phyloP scores from a whole-genome alignment of 2,329 filamentous ascomycete species.

The Trichothecium sympodiale region DNA sequence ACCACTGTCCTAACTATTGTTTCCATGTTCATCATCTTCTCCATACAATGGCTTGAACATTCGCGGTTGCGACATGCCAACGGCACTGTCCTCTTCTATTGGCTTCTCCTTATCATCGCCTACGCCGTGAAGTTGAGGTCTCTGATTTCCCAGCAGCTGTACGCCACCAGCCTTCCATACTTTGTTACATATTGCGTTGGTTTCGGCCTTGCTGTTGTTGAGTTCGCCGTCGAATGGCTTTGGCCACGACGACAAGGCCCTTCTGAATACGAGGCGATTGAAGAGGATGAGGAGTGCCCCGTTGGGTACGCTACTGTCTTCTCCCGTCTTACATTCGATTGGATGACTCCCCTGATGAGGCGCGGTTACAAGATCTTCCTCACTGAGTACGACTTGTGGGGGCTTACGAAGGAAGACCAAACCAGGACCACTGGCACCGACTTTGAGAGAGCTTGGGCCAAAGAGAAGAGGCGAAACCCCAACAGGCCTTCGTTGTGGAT shows the following conservation, averaged over 20 bases:
- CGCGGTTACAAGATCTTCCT: slow-evolving; percentile 85
- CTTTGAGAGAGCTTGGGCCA: slow-evolving; percentile 67
- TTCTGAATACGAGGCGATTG: slow-evolving; percentile 46
- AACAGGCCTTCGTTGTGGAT: slow-evolving; percentile 61
- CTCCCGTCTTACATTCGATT: slow-evolving; percentile 85
- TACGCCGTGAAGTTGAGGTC: slow-evolving; percentile 78
- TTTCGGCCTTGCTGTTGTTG: slow-evolving; percentile 55
- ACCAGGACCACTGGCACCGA: slow-evolving; percentile 60
- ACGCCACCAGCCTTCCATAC: slow-evolving; percentile 55
- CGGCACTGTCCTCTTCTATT: slow-evolving; percentile 83
- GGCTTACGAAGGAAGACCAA: slow-evolving; percentile 67
- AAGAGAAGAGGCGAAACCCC: slow-evolving; percentile 60
- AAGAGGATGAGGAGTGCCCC: slow-evolving; percentile 54
- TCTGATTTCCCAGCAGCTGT: slow-evolving; percentile 66
- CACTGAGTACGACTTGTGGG: slow-evolving; percentile 94
- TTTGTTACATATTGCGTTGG: slow-evolving; percentile 68
- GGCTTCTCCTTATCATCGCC: slow-evolving; percentile 73
- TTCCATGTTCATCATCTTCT: slow-evolving; percentile 64
- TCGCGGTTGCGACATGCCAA: slow-evolving; percentile 74
- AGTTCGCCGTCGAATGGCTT: slow-evolving; percentile 76
- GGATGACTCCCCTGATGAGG: slow-evolving; percentile 99
- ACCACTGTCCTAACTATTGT: slow-evolving; percentile 61
- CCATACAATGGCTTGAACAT: slow-evolving; percentile 80
- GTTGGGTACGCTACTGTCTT: slow-evolving; percentile 91
- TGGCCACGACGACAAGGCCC: slow-evolving; percentile 59